Base-by-base conservation (phyloP, 2,329 filamentous ascomycete species). In the Xylariaceae sp. region DNA sequence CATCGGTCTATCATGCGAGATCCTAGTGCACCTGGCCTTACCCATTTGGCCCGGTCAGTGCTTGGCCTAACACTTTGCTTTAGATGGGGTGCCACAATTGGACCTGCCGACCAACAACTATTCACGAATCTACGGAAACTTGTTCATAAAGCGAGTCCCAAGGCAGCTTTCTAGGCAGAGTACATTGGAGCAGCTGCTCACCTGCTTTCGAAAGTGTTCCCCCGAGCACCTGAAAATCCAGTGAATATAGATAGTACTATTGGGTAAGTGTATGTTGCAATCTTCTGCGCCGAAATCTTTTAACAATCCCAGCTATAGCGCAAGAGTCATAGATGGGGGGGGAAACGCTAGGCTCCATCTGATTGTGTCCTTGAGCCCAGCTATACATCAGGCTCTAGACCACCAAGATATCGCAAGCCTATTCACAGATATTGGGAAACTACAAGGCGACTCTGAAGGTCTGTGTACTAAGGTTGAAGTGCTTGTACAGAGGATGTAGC, bases 1-100 rank as follows among this genome's bases (percentile, higher is more conserved):
- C 85, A 92, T 63, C 78, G 83, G 56, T 88, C 89, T 1, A 84
- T 90, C 5, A 84, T 82, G 1, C 85, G 89, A 0, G 74, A 88
- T 29, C 78, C 92, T 1, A 80, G 82, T 11, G 79, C 82, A 1
- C 90, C 93, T 32, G 91, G 91, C 0, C 73, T 95, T 21, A 86
- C 84, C 1, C 92, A 97, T 67, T 71, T 84, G 37, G 80, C 85
- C 44, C 82, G 91, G 10, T 87, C 89, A 0, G 71, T 89, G 2
- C 76, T 96, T 3, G 89, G 84, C 0, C 74, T 96, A 3, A 80
- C 87, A 1, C 77, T 90, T 1, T 91, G 85, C 61, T 85, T 88
- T 39, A 80, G 91, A 60, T 95, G 91, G 84, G 88, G 85, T 15
- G 85, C 84, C 2, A 80, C 82, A 40, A 66, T 85, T 3, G 77